Evolutionary conservation across 345 rosid genomes (phyloP).

Genomic region (Salix exigua): DNA sequence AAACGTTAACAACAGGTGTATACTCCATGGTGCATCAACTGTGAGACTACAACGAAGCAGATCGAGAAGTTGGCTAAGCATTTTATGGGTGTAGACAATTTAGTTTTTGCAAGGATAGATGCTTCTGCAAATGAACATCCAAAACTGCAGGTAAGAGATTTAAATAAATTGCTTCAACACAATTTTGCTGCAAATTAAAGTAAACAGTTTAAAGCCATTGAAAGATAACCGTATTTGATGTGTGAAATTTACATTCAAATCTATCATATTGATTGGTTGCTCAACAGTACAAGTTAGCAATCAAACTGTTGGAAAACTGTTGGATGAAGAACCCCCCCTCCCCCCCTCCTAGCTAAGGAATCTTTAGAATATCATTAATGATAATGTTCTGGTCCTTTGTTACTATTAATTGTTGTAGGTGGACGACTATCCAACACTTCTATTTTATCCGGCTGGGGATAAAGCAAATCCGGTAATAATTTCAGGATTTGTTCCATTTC

Average conservation of each 20-base stretch:
- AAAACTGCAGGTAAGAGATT: slow-evolving; percentile 51
- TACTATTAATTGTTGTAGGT: slow-evolving; percentile 39
- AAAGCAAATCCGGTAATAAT: slow-evolving; percentile 45
- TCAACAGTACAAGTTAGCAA: not conserved
- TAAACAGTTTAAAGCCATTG: not conserved
- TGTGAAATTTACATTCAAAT: not conserved
- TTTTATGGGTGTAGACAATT: slow-evolving; percentile 60
- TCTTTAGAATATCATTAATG: not conserved
- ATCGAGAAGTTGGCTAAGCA: slow-evolving; percentile 80
- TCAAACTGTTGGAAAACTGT: not conserved
- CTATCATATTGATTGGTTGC: not conserved
- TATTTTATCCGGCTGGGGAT: slow-evolving; percentile 54
- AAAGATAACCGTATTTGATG: not conserved
- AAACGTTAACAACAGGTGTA: slow-evolving; percentile 43
- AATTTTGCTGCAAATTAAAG: not conserved
- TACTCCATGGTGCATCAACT: slow-evolving; percentile 80
- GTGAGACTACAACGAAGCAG: slow-evolving; percentile 69
- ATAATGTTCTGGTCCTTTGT: not conserved
- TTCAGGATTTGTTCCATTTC: not conserved
- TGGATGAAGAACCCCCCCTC: not conserved
- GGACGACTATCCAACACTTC: slow-evolving; percentile 60
- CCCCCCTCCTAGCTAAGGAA: not conserved
- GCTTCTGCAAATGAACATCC: slow-evolving; percentile 83
- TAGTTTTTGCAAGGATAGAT: slow-evolving; percentile 76
- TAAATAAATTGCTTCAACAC: not conserved